Percentiles rank a stretch among this genome's conserved stretches.
phyloP scores from a whole-genome alignment of 768 basidiomycete genomes.

The Hygrocybe coccinea region DNA sequence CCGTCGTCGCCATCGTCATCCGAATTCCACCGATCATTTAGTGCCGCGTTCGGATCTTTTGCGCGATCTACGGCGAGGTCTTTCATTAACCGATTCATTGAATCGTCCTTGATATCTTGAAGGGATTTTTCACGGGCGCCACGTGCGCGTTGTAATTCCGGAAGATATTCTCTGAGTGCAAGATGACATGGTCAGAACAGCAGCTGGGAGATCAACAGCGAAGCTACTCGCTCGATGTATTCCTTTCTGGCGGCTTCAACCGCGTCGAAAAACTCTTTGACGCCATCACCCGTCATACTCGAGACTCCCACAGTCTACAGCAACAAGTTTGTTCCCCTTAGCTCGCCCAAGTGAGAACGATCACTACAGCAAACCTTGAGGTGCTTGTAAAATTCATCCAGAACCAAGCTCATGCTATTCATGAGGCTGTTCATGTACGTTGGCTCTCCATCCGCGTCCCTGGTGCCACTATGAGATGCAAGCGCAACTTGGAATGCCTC shows the following conservation, averaged over 20 bases:
- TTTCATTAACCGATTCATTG: conserved; percentile 69
- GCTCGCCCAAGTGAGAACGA: neutral
- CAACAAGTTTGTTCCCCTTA: neutral
- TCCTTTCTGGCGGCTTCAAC: conserved; percentile 84
- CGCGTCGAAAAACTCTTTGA: conserved; percentile 86
- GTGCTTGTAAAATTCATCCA: conserved; percentile 98
- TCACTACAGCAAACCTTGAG: conserved; percentile 63
- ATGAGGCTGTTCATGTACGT: conserved; percentile 98
- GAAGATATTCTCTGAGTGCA: conserved; percentile 74
- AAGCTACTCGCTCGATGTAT: conserved; percentile 69
- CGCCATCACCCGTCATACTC: conserved; percentile 91
- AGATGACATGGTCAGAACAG: neutral
- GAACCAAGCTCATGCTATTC: conserved; percentile 97
- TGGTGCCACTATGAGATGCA: conserved; percentile 58
- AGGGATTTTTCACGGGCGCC: conserved; percentile 59
- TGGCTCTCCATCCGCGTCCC: conserved; percentile 82
- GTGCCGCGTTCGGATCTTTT: conserved; percentile 52
- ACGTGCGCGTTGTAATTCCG: conserved; percentile 75
- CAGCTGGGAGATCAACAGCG: conserved; percentile 1
- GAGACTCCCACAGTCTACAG: conserved; percentile 89
- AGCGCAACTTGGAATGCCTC: conserved; percentile 91
- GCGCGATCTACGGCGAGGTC: conserved; percentile 74
- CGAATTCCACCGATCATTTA: conserved; percentile 60
- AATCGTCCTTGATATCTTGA: conserved; percentile 66
- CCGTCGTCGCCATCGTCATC: conserved; percentile 56